Conservation (phyloP, 108 stramenopile genomes). For the Discostella stelligeroides region DNA sequence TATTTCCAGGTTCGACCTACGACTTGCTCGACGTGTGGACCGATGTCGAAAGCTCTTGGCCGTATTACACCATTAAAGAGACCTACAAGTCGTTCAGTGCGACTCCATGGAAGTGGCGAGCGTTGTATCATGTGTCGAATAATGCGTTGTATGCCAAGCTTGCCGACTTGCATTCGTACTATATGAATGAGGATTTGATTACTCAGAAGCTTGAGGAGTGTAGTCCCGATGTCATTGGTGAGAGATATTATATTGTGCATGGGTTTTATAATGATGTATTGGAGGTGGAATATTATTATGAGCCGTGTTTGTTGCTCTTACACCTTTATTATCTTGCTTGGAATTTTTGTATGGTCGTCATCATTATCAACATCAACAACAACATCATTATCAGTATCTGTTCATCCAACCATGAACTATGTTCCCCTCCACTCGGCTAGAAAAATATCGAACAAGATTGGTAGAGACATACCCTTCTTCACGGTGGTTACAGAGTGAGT, state of each 20-base stretch:
- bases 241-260: too few species aligned
- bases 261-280: too few species aligned
- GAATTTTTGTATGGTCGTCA: not conserved
- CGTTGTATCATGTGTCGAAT: conserved; percentile 84
- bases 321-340: not conserved
- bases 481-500: conserved; percentile 94
- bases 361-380: not conserved
- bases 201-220: conserved; percentile 54
- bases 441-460: conserved; percentile 59
- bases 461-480: conserved; percentile 84
- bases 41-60: conserved; percentile 59
- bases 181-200: conserved; percentile 67
- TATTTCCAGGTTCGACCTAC: conserved; percentile 87
- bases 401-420: conserved; percentile 95
- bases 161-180: conserved; percentile 59
- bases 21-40: conserved; percentile 88
- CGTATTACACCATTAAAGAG: conserved; percentile 52
- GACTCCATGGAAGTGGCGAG: conserved; percentile 85
- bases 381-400: too few species aligned
- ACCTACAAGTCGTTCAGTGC: conserved; percentile 86
- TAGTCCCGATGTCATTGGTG: conserved; percentile 81
- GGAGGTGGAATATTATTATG: not conserved
- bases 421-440: conserved; percentile 65
- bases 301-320: not conserved
- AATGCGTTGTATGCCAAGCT: conserved; percentile 53